Evolutionary conservation across 1,284 basidiomycete genomes (phyloP), one percentile per base, ranked within the genome.

Genomic region (Naganishia cerealis): DNA sequence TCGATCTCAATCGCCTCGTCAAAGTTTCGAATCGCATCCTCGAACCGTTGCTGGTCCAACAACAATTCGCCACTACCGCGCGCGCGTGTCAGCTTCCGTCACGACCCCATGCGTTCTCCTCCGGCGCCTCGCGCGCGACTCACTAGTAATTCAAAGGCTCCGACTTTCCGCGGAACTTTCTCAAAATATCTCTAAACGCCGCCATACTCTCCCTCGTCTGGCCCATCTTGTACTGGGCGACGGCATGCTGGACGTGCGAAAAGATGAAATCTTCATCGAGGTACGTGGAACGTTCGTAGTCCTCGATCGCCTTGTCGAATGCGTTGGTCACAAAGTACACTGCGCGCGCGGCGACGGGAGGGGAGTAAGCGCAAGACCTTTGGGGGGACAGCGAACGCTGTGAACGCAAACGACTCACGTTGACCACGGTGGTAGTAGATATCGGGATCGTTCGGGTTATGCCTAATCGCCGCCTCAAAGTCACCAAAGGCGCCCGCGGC

Each of bases 361-460:
- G 8, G 42, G 58, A 18, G 59, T 36, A 26, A 62, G 33, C 46
- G 24, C 5, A 1, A 24, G 18, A 10, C 33, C 15, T 12, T 33
- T 3, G 15, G 2, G 9, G 29, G 33, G 29, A 33, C 8, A 56
- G 29, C 29, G 12, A 36, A 56, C 29, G 26, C 16, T 6, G 29
- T n/a, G n/a, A n/a, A 6, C 29, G 29, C 29, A 33, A 33, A 58
- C n/a, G 36, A 77, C 83, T 66, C 62, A 89, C 90, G 90, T 84
- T 99, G 96, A 43, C 95, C 96, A 73, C 95, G 92, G 82, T 99
- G 96, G 82, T 99, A 99, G 84, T 94, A 99, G 71, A 97, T 94
- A 81, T 99, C 96, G 0, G 95, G 89, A 81, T 99, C 94, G 62
- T 88, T 83, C 6, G 89, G 80, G 76, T 98, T 88, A 73, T 90